Evolutionary conservation across 441 rosid genomes (phyloP), one percentile per base, ranked within the genome.

Genomic region (Populus hybrid): DNA sequence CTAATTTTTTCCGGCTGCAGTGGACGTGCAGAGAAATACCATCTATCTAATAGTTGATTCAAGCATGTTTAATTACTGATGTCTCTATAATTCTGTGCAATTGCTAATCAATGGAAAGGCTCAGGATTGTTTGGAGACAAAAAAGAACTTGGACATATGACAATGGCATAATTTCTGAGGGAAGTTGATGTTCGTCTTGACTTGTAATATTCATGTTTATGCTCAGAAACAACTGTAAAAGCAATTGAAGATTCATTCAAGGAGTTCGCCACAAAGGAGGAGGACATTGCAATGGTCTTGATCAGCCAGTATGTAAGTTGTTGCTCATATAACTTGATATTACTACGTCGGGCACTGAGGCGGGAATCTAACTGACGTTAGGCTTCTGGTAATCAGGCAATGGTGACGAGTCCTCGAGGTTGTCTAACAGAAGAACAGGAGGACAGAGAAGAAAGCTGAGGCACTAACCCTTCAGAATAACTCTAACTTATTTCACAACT

Each of bases 41-140:
- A 92, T 89, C 78, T 91, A 90, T 74, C 93, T 92, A 61, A 91
- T 89, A 11, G 97, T 92, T 36, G 95, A 90, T 73, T 87, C 93
- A 34, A 91, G 93, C 89, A 92, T 73, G 89, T 46, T 71, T 14
- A 42, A 46, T 38, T 38, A 38, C 42, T 38, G 42, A 38, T 38
- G 3, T 34, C 7, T 34, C 42, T 38, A 38, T 38, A 9, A 38
- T 9, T 38, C 11, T 38, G 42, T 38, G 42, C 42, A 38, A 38
- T 38, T 38, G 1, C 36, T 34, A 7, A 6, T 12, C n/a, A 2
- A 16, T 16, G 16, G 65, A 59, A 59, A 59, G 16, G 65, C 16
- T 14, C 65, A 1, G 65, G 65, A 59, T 59, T 59, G 19, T 21
- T 59, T 16, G 7, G n/a, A 7, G 10, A 38, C 42, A 38, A 8